Percentiles rank a stretch among this genome's conserved stretches.
phyloP scores from a whole-genome alignment of 2,329 filamentous ascomycete genomes.

The Delphinella strobiligena region DNA sequence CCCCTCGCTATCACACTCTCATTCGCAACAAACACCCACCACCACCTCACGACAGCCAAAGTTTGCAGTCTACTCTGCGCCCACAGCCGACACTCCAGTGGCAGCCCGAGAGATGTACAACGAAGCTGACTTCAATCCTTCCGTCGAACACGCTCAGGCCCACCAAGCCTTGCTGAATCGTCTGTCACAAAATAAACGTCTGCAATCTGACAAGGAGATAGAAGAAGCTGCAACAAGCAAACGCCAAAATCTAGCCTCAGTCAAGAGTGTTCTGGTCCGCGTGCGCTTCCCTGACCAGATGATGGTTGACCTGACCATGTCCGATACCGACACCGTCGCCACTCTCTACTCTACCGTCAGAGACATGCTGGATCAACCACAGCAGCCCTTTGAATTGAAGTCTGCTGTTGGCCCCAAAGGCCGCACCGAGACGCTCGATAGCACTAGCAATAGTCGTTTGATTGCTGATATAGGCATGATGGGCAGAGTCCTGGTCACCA shows the following conservation, averaged over 20 bases:
- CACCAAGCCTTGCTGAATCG: conserved; percentile 57
- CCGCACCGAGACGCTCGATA: conserved; percentile 29
- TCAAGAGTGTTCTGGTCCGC: conserved; percentile 61
- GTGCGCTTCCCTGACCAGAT: conserved; percentile 83
- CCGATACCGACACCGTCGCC: conserved; percentile 53
- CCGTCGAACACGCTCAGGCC: conserved; percentile 61
- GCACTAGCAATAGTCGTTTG: conserved; percentile 36
- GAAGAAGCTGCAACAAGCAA: conserved; percentile 56
- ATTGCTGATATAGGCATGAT: conserved; percentile 61
- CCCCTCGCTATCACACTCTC: not conserved
- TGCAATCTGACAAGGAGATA: conserved; percentile 73
- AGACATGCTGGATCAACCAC: conserved; percentile 50
- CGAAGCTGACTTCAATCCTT: conserved; percentile 66
- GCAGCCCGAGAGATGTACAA: conserved; percentile 55
- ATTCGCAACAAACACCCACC: not conserved
- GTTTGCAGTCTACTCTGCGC: conserved; percentile 57
- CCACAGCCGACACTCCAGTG: conserved; percentile 58
- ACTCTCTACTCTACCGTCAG: conserved; percentile 65
- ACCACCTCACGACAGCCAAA: conserved; percentile 6
- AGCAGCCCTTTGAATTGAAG: conserved; percentile 60
- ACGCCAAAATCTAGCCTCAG: conserved; percentile 50
- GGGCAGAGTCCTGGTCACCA: conserved; percentile 60
- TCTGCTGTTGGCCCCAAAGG: conserved; percentile 47
- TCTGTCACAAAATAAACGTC: conserved; percentile 57
- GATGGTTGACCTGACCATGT: conserved; percentile 60